phyloP scores from a whole-genome alignment of 164 flowering plant species.

The Paratinospora sagittata region DNA sequence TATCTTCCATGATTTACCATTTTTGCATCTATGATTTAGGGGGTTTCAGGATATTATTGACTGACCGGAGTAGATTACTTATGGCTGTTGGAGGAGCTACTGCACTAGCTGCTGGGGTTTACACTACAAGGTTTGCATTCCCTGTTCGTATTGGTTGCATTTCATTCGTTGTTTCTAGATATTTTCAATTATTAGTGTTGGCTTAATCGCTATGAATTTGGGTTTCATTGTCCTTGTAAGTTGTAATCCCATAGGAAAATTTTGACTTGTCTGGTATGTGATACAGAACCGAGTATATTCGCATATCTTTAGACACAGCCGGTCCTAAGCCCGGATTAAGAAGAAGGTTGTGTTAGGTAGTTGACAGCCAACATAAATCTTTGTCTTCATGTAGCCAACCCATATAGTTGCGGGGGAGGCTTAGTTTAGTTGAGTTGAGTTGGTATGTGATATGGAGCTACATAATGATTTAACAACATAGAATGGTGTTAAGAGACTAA shows the following conservation, averaged over 20 bases:
- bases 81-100: conserved; percentile 97
- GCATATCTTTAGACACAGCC: no score
- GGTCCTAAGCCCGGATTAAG: no score
- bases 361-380: no score
- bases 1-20: not conserved
- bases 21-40: conserved; percentile 36
- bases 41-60: conserved; percentile 65
- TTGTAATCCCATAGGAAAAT: not conserved
- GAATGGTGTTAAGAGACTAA: no score
- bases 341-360: no score
- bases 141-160: not conserved
- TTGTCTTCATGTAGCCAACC: no score
- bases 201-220: not conserved
- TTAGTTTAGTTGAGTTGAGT: no score
- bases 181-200: not conserved
- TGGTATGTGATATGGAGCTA: no score
- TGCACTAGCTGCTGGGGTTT: conserved; percentile 94
- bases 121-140: conserved; percentile 70
- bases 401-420: no score
- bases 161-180: not conserved
- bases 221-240: not conserved
- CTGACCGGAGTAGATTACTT: conserved; percentile 65
- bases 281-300: not conserved
- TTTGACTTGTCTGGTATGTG: not conserved
- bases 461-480: no score